These are phyloP conservation scores for Fraxinus quadrangulata DNA, from an alignment of 257 asterid species.

Conservation along the genomic window DNA sequence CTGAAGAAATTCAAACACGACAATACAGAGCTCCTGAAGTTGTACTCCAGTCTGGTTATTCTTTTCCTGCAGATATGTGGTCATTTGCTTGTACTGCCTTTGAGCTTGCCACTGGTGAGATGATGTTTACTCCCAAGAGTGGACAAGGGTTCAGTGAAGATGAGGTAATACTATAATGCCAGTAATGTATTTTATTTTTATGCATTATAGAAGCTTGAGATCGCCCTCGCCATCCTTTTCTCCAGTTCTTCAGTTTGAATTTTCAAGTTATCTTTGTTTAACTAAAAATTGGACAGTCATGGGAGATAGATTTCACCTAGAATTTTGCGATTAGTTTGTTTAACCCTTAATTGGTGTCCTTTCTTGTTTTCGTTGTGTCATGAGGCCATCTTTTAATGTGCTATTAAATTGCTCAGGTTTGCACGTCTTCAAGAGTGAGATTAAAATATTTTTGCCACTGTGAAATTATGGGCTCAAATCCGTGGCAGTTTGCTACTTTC, in stretches of 20 bases:
- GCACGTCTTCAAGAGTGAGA: not conserved
- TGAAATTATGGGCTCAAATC: not conserved
- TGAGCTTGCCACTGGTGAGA: constrained; percentile 98
- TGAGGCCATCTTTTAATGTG: not conserved
- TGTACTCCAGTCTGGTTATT: constrained; percentile 81
- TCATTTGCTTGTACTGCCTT: constrained; percentile 94
- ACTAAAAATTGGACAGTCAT: not conserved
- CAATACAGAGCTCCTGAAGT: constrained; percentile 99
- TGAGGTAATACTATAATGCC: constrained; percentile 58
- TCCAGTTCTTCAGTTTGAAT: constrained; percentile 3
- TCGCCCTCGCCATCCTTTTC: constrained; percentile 3
- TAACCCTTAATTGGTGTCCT: not conserved
- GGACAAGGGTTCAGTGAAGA: constrained; percentile 93
- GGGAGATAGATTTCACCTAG: not conserved
- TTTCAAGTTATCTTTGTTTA: not conserved
- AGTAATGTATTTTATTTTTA: constrained; percentile 13
- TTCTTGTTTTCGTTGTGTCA: not conserved
- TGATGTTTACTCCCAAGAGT: constrained; percentile 89
- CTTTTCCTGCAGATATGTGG: constrained; percentile 94
- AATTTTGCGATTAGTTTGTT: not conserved
- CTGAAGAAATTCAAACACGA: constrained; percentile 95
- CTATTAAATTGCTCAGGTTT: not conserved
- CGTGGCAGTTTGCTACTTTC: not conserved
- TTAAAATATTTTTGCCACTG: not conserved
- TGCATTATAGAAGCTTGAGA: constrained; percentile 14